phyloP scores from a whole-genome alignment of 805 yeast species.

The Kockiozyma suomiensis region DNA sequence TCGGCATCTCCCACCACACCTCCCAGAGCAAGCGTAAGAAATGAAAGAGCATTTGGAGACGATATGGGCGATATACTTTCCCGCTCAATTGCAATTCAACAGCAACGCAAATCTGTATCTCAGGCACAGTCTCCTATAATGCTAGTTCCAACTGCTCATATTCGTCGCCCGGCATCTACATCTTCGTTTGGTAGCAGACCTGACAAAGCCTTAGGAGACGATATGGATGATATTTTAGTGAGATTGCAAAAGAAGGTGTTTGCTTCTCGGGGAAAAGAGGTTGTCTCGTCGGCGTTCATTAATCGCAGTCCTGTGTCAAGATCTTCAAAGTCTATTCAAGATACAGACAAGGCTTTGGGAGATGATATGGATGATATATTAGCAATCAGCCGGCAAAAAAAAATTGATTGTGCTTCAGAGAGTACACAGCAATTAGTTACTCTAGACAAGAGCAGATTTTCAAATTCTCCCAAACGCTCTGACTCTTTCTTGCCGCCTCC shows the following conservation, averaged over 20 bases:
- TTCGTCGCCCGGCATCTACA: neutral
- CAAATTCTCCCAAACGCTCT: no score
- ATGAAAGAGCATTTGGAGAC: neutral
- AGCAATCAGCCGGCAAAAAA: no score
- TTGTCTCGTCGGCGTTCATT: neutral
- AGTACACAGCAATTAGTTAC: no score
- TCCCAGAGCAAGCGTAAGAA: neutral
- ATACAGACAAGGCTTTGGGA: no score
- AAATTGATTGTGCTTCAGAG: no score
- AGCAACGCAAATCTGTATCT: neutral
- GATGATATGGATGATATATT: no score
- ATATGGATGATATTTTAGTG: neutral
- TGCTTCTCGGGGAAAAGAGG: neutral
- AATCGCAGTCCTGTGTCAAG: neutral
- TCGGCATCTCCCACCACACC: neutral
- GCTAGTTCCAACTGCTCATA: neutral
- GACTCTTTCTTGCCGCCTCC: no score
- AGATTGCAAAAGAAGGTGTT: neutral
- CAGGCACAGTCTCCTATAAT: neutral
- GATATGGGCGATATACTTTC: neutral
- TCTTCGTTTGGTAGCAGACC: neutral
- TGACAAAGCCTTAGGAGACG: neutral
- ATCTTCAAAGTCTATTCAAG: no score
- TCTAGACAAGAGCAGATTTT: no score
- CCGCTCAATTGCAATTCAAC: neutral